Evolutionary conservation across 345 rosid genomes (phyloP).

Genomic region (Carallia brachiata): DNA sequence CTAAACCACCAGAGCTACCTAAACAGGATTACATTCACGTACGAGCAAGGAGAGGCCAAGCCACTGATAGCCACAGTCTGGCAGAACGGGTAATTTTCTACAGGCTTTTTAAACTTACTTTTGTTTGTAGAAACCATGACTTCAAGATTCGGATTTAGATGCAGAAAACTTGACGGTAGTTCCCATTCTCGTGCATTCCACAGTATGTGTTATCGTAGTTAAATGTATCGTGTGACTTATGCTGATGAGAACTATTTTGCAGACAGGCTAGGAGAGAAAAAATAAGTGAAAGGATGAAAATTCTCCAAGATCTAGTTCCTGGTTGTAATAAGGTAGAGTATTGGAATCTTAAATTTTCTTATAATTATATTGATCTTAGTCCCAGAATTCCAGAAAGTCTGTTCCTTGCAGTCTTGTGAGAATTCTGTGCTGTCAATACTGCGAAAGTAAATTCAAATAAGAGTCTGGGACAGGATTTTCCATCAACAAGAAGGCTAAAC

Average conservation of each 20-base stretch:
- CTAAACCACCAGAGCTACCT: conserved; percentile 53
- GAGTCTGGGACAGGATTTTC: not conserved
- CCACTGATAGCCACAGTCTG: conserved; percentile 94
- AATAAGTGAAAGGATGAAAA: conserved; percentile 89
- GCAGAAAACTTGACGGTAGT: not conserved
- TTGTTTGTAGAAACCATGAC: not conserved
- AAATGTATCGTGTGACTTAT: conserved; percentile 13
- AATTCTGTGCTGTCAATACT: not conserved
- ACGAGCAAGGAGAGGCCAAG: conserved; percentile 95
- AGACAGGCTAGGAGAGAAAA: conserved; percentile 89
- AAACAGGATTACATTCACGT: conserved; percentile 91
- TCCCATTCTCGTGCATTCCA: not conserved
- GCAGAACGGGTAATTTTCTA: conserved; percentile 80
- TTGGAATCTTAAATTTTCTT: conserved; percentile 6
- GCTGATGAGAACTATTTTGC: conserved; percentile 19
- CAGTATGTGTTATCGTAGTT: not conserved
- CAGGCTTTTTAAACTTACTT: conserved; percentile 5
- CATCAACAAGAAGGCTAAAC: not conserved
- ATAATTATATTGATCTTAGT: not conserved
- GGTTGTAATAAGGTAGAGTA: conserved; percentile 78
- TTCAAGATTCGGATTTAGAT: not conserved
- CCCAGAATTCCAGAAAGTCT: not conserved
- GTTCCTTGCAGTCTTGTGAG: not conserved
- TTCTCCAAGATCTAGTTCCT: conserved; percentile 88
- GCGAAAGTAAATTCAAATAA: too few species aligned